Conservation (phyloP, 192 early-diverging fungal species). For the Tieghemiomyces parasiticus region DNA sequence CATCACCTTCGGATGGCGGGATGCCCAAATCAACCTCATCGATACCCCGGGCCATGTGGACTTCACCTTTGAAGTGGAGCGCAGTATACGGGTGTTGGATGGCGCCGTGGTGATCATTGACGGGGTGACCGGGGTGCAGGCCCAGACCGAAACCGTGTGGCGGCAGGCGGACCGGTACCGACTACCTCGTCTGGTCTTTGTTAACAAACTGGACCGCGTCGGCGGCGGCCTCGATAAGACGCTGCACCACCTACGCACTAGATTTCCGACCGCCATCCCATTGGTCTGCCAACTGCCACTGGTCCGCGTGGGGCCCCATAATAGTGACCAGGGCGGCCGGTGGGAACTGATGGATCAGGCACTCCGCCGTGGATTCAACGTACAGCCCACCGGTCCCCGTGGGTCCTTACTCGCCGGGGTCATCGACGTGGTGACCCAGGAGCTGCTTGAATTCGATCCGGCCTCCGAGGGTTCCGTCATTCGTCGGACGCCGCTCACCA, state of each 20-base stretch:
- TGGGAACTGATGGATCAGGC: conserved; percentile 15
- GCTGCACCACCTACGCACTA: conserved; percentile 7
- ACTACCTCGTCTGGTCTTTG: conserved; percentile 70
- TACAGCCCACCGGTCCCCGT: not conserved
- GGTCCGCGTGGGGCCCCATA: conserved; percentile 24
- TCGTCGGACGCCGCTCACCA: conserved; percentile 17
- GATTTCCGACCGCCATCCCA: not conserved
- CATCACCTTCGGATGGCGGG: conserved; percentile 68
- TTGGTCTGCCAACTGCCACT: conserved; percentile 8
- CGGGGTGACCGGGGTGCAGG: conserved; percentile 91
- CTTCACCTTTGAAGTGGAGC: conserved; percentile 93
- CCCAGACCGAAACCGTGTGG: conserved; percentile 95
- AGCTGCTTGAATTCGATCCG: conserved; percentile 41
- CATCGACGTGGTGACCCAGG: conserved; percentile 63
- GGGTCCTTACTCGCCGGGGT: conserved; percentile 37
- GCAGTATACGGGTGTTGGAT: conserved; percentile 82
- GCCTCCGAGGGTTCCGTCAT: conserved; percentile 29
- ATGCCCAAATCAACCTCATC: conserved; percentile 74
- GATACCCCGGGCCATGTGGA: conserved; percentile 95
- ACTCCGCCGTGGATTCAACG: not conserved
- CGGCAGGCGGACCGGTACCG: conserved; percentile 66
- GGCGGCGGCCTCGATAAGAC: conserved; percentile 38
- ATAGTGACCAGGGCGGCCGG: no score
- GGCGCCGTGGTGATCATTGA: conserved; percentile 88
- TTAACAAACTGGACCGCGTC: conserved; percentile 94